A percentile compares a stretch with the other conserved stretches of the same genome.
These are phyloP conservation scores for Galerina sulciceps DNA, from an alignment of 768 basidiomycete genomes.

Conservation along the genomic window DNA sequence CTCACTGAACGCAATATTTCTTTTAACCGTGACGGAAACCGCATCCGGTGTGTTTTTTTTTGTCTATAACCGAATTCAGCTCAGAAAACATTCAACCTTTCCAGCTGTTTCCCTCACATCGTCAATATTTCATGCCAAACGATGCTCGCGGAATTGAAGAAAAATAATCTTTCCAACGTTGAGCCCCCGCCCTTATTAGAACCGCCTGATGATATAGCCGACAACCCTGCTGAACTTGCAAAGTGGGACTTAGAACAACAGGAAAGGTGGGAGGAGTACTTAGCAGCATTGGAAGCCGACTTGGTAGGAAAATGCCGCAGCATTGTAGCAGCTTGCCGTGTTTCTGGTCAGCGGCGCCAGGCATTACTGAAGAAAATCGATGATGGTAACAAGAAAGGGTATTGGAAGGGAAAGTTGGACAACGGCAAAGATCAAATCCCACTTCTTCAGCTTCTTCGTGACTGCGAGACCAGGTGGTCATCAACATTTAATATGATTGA, in stretches of 20 bases:
- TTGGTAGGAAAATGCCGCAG: constrained; percentile 24
- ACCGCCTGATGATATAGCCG: too few species aligned
- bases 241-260: too few species aligned
- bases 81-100: not conserved
- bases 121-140: constrained; percentile 33
- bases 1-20: constrained; percentile 21
- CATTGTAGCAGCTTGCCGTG: constrained; percentile 33
- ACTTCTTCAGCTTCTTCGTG: constrained; percentile 24
- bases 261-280: constrained; percentile 21
- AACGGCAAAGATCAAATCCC: constrained; percentile 5
- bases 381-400: constrained; percentile 27
- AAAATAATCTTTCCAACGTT: not conserved
- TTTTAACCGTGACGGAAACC: constrained; percentile 24
- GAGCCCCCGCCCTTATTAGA: not conserved
- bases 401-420: too few species aligned
- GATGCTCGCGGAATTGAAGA: constrained; percentile 27
- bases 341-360: constrained; percentile 31
- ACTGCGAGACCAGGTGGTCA: constrained; percentile 36
- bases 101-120: constrained; percentile 37
- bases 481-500: constrained; percentile 37
- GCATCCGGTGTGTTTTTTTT: constrained; percentile 35
- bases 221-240: too few species aligned
- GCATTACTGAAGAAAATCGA: constrained; percentile 26
- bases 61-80: too few species aligned
- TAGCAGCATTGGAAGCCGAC: constrained; percentile 25